Conservation (phyloP, 179 eudicot species). For the Drosera spatulata region DNA sequence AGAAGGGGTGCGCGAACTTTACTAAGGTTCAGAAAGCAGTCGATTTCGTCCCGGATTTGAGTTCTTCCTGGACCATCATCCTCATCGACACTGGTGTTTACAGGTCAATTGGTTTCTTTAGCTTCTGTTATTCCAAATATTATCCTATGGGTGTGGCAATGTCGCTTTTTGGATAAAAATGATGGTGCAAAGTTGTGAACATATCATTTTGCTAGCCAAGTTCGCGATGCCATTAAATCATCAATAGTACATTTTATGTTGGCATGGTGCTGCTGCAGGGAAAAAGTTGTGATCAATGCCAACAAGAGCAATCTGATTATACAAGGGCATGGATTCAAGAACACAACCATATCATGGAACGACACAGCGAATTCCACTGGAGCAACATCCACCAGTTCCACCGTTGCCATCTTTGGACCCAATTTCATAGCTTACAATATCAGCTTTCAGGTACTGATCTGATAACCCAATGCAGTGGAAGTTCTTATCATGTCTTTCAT, state of each 20-base stretch:
- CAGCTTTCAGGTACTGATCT: slow-evolving; percentile 83
- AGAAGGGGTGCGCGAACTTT: slow-evolving; percentile 56
- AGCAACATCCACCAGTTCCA: slow-evolving; percentile 45
- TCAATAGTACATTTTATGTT: too few species aligned
- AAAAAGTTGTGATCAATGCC: slow-evolving; percentile 43
- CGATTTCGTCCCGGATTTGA: slow-evolving; percentile 47
- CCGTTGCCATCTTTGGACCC: slow-evolving; percentile 42
- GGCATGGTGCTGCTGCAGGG: slow-evolving; percentile 27
- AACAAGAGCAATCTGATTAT: slow-evolving; percentile 59
- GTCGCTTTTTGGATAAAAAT: too few species aligned
- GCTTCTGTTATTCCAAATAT: too few species aligned
- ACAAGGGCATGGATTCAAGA: slow-evolving; percentile 63
- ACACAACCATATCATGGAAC: slow-evolving; percentile 59
- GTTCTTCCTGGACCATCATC: slow-evolving; percentile 44
- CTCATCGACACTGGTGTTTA: slow-evolving; percentile 52
- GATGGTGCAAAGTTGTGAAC: too few species aligned
- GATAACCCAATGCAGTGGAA: too few species aligned
- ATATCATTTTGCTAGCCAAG: too few species aligned
- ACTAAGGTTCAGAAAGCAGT: slow-evolving; percentile 67
- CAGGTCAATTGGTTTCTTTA: slow-evolving; percentile 24
- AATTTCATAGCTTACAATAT: slow-evolving; percentile 65
- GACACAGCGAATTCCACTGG: slow-evolving; percentile 67
- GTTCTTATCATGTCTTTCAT: too few species aligned
- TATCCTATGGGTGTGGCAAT: too few species aligned
- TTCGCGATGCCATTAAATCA: too few species aligned